These are phyloP conservation scores for Phoenix roebelenii DNA, from an alignment of 176 grass and related monocot species.

Conservation along the genomic window DNA sequence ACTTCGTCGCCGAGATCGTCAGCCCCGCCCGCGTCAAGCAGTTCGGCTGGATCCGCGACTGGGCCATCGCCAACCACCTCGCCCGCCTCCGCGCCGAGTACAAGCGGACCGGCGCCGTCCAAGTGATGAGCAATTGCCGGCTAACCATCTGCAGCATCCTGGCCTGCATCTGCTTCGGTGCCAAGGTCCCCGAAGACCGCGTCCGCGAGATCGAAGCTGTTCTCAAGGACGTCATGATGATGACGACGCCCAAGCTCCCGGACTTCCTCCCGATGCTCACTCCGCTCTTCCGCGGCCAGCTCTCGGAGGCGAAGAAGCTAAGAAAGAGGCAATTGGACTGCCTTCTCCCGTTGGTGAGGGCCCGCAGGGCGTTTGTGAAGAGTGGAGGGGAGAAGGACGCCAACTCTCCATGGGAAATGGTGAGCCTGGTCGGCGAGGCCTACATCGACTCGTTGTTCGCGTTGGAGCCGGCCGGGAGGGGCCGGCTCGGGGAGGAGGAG, in stretches of 20 bases:
- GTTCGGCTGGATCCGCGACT: constrained; percentile 91
- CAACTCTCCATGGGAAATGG: constrained; percentile 41
- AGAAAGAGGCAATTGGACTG: constrained; percentile 59
- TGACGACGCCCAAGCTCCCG: constrained; percentile 66
- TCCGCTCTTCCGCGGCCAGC: constrained; percentile 68
- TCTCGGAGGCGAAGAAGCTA: constrained; percentile 37
- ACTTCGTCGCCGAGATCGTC: constrained; percentile 90
- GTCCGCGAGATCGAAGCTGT: constrained; percentile 81
- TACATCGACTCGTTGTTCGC: constrained; percentile 90
- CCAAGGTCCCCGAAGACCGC: constrained; percentile 63
- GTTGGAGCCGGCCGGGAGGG: constrained; percentile 60
- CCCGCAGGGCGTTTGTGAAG: constrained; percentile 48
- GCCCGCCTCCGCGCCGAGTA: constrained; percentile 51
- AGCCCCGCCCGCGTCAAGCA: constrained; percentile 53
- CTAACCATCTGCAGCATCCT: constrained; percentile 96
- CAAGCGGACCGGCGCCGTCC: constrained; percentile 18
- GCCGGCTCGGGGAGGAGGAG: constrained; percentile 69
- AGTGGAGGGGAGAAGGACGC: constrained; percentile 18
- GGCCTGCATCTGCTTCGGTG: constrained; percentile 95
- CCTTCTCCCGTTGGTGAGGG: constrained; percentile 57
- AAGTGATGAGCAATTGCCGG: constrained; percentile 58
- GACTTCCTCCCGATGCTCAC: constrained; percentile 81
- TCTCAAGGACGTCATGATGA: constrained; percentile 96
- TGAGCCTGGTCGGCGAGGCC: constrained; percentile 67
- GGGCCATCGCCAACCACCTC: constrained; percentile 73